Evolutionary conservation across 2,329 filamentous ascomycete species (phyloP).

Genomic region (Alternaria triticimaculans): DNA sequence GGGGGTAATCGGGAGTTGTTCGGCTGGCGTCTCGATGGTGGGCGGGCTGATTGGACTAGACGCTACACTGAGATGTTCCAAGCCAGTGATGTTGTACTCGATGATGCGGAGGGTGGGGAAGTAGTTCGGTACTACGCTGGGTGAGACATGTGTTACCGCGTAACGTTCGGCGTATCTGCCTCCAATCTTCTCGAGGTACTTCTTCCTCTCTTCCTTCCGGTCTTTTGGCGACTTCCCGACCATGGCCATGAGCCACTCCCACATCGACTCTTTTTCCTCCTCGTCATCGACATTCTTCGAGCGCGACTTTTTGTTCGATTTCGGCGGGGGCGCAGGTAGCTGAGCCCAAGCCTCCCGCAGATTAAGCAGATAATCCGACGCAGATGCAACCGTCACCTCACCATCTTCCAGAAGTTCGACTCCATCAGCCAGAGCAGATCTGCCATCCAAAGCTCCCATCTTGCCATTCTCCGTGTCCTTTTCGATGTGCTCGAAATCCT

Average conservation of each 20-base stretch:
- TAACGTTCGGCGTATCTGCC: conserved; percentile 86
- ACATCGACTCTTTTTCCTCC: conserved; percentile 25
- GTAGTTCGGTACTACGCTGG: conserved; percentile 91
- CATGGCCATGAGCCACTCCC: conserved; percentile 26
- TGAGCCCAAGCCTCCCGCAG: conserved; percentile 79
- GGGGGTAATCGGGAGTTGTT: conserved; percentile 14
- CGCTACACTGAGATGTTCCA: conserved; percentile 60
- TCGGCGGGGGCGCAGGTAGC: conserved; percentile 61
- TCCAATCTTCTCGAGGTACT: conserved; percentile 72
- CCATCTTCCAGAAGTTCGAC: conserved; percentile 43
- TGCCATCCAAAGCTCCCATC: conserved; percentile 41
- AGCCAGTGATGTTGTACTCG: conserved; percentile 87
- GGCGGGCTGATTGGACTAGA: conserved; percentile 2
- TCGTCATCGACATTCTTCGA: conserved; percentile 19
- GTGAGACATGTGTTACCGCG: conserved; percentile 78
- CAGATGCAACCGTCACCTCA: conserved; percentile 70
- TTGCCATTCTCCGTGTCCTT: conserved; percentile 58
- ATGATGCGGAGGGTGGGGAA: conserved; percentile 89
- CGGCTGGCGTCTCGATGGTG: neutral
- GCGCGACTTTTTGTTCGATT: conserved; percentile 22
- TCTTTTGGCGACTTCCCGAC: conserved; percentile 21
- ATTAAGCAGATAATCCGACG: conserved; percentile 79
- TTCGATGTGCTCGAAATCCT: conserved; percentile 80
- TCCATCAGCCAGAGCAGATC: conserved; percentile 36
- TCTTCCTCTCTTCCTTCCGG: conserved; percentile 56